Base-by-base conservation (phyloP, 192 early-diverging fungal genomes). In the Dimargaris cristalligena region DNA sequence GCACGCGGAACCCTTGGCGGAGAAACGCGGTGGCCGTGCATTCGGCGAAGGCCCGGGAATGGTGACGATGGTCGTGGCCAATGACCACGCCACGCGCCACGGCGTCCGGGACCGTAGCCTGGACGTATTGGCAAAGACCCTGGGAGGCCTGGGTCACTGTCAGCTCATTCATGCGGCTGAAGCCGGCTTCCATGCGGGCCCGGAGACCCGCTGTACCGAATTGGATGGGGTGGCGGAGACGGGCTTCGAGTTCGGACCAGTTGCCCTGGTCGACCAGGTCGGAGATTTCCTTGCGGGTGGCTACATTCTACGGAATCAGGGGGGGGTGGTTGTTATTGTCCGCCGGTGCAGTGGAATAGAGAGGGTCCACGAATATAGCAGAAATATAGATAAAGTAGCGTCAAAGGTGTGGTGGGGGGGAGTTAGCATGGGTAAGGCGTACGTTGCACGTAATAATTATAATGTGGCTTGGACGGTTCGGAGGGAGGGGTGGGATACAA, bases 121-220 rank as follows among this genome's bases (percentile, higher is more conserved):
- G 67, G 4, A 90, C 75, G 63, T 88, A 91, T 3, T 71, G 71
- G 14, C 78, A 78, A 41, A 92, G 68, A 23, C 92, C 90, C 78
- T 97, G 93, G 11, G 87, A 81, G 23, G 93, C 90, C 63, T 92
- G 88, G 58, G 93, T 88, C 31, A 97, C 91, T 0, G 91, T 94
- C 61, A 93, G 68, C 61, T 85, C 80, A 70, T 97, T 97, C 81
- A 97, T 92, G 32, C 90, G 71, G 34, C 90, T 76, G 73, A 89
- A 97, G 25, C 93, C 93, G 56, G 91, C 86, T 61, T 87, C 87
- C 91, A 93, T 97, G n/a, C 78, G 76, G 23, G 92, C 88, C 38
- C 93, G 76, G 34, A 97, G 70, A 3, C 93, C 87, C 26, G 90
- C 86, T 3, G 90, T 92, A 34, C 90, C 90, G 65, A 90, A 92